A percentile compares a stretch with the other conserved stretches of the same genome.
These are phyloP conservation scores for Fusarium verrucosum DNA, from an alignment of 2,329 filamentous ascomycete genomes.

Conservation along the genomic window DNA sequence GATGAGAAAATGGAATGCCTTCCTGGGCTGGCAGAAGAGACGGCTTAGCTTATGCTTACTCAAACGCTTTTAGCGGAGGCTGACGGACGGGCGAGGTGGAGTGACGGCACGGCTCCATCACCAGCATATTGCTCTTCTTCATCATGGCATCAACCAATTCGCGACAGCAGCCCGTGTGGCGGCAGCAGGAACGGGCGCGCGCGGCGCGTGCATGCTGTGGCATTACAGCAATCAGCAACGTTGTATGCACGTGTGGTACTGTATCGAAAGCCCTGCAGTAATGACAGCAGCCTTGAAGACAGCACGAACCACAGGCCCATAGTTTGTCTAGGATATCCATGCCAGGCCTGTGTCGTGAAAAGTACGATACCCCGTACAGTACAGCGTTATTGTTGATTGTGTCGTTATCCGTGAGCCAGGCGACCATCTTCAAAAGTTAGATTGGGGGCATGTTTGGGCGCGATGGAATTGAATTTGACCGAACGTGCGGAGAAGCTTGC, in stretches of 20 bases:
- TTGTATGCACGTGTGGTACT: slow-evolving; percentile 6
- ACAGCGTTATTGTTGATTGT: slow-evolving; percentile 1
- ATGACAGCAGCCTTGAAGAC: slow-evolving; percentile 34
- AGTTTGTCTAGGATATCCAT: slow-evolving; percentile 21
- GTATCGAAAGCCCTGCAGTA: slow-evolving; percentile 29
- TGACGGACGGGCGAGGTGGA: slow-evolving; percentile 41
- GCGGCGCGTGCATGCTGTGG: slow-evolving; percentile 18
- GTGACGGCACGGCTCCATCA: slow-evolving; percentile 37
- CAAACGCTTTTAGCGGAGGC: slow-evolving; percentile 38
- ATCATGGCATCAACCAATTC: slow-evolving; percentile 34
- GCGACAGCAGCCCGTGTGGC: slow-evolving; percentile 15
- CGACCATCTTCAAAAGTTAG: slow-evolving; percentile 17
- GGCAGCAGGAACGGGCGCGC: slow-evolving; percentile 23
- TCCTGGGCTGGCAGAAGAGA: slow-evolving; percentile 35
- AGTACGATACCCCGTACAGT: too few relatives aligned
- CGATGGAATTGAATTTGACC: slow-evolving; percentile 38
- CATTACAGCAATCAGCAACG: slow-evolving; percentile 12
- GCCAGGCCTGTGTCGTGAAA: slow-evolving; percentile 18
- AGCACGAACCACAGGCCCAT: slow-evolving; percentile 39
- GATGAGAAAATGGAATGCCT: slow-evolving; percentile 37
- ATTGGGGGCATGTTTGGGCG: slow-evolving; percentile 35
- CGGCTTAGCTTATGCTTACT: slow-evolving; percentile 45
- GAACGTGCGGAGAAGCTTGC: slow-evolving; percentile 41
- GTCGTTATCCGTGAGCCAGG: slow-evolving; percentile 17
- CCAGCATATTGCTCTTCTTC: slow-evolving; percentile 30